Percentiles rank a stretch among this genome's conserved stretches.
Conservation (phyloP, 306 rosid species). For the Trichosanthes truncata region DNA sequence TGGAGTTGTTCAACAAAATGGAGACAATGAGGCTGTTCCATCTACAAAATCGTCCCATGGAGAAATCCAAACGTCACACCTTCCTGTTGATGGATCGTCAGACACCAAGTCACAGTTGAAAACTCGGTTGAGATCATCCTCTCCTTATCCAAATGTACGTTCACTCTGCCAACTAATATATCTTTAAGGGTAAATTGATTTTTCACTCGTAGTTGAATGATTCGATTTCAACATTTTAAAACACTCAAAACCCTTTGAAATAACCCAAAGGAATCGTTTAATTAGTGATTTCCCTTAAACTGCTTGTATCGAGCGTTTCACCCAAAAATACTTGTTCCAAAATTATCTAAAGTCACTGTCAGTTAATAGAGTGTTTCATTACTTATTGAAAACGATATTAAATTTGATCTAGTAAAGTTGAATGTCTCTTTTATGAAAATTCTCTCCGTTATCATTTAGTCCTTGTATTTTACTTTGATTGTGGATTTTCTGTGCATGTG, state of each 20-base stretch:
- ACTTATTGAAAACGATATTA: neutral
- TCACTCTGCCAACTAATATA: slow-evolving; percentile 5
- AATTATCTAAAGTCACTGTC: neutral
- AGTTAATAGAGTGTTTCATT: neutral
- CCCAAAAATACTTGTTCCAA: neutral
- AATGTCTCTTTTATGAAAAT: neutral
- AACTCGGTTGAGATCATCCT: slow-evolving; percentile 29
- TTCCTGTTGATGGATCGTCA: slow-evolving; percentile 20
- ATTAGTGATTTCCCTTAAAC: neutral
- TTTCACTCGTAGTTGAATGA: neutral
- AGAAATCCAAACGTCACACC: slow-evolving; percentile 27
- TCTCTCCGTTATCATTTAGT: neutral
- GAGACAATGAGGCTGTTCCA: slow-evolving; percentile 20
- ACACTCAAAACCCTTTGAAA: neutral
- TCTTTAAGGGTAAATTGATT: neutral
- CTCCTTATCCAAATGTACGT: slow-evolving; percentile 66
- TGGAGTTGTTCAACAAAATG: slow-evolving; percentile 38
- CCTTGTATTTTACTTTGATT: neutral
- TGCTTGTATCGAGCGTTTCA: neutral
- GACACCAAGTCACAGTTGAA: slow-evolving; percentile 25
- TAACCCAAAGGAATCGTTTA: neutral
- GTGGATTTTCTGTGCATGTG: neutral
- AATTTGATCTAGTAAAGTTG: neutral
- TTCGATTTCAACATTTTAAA: neutral
- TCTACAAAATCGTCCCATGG: slow-evolving; percentile 14